Evolutionary conservation across 345 rosid species (phyloP).

Genomic region (Aquilaria sinensis): DNA sequence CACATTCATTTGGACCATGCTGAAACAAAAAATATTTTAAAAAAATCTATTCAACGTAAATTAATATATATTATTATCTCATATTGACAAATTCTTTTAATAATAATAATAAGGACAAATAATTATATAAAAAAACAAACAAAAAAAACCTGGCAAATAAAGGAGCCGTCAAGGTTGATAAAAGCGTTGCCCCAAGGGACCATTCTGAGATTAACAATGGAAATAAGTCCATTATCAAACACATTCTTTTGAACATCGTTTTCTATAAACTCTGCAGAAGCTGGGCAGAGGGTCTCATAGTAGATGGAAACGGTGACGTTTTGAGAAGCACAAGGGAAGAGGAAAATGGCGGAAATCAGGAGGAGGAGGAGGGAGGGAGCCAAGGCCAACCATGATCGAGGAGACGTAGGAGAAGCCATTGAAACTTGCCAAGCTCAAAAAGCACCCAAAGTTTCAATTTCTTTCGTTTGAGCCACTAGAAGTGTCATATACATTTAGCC

Average conservation of each 20-base stretch:
- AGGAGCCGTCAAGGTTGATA: constrained; percentile 29
- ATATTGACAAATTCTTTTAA: background rate
- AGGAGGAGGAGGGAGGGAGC: constrained; percentile 7
- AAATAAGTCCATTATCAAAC: constrained; percentile 46
- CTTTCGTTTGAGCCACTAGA: no score
- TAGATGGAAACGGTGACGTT: constrained; percentile 59
- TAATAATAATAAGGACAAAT: background rate
- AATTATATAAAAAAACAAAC: no score
- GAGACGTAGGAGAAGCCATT: background rate
- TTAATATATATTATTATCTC: background rate
- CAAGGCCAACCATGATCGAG: background rate
- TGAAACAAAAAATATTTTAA: constrained; percentile 15
- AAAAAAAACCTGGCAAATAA: constrained; percentile 69
- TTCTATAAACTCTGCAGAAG: constrained; percentile 67
- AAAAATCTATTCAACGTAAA: background rate
- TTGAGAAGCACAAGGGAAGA: constrained; percentile 14
- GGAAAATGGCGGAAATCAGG: background rate
- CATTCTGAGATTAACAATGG: constrained; percentile 60
- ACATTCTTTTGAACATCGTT: constrained; percentile 48
- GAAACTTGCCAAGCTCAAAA: constrained; percentile 4
- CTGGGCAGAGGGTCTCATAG: constrained; percentile 75
- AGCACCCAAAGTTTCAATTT: background rate
- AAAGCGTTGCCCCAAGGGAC: constrained; percentile 83
- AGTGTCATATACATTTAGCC: no score
- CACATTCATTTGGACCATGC: constrained; percentile 64